Evolutionary conservation across 2,329 filamentous ascomycete species (phyloP), one percentile per base, ranked within the genome.

Genomic region (Penicillium sp.): DNA sequence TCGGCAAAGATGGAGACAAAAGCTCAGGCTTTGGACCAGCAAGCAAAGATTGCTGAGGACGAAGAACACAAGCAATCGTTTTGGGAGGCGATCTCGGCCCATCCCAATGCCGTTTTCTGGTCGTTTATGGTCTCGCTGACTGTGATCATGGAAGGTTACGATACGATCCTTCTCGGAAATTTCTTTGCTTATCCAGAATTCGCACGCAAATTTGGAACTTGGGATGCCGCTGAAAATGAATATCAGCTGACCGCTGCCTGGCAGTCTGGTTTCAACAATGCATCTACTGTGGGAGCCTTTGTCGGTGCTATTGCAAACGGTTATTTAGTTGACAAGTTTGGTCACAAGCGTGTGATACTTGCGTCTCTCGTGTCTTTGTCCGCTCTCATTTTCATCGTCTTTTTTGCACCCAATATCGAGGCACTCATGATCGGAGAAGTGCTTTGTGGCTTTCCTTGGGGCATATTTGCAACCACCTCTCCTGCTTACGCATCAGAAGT

Each of bases 61-160:
- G 76, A 77, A 63, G 74, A 77, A 58, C 85, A 84, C 63, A 79
- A 77, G 14, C 90, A 90, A 87, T 87, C 81, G 47, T 77, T 96
- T 58, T 68, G 82, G 70, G 84, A 95, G 75, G 91, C 90, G 60
- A 80, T 96, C 71, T 84, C 79, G 67, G 79, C 93, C 24, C 96
- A 96, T 68, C 91, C 90, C 57, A 93, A 95, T 76, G 91, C 91
- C 20, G 86, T 95, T 57, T 81, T 77, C 20, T 96, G 90, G 90
- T 90, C 86, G 64, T 67, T 95, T 52, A 77, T 95, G 58, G 92
- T 96, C 71, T 92, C 88, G n/a, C 93, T 89, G 0, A 91, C 88
- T 69, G 94, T 96, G 66, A 85, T 84, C 65, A 96, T 96, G 91
- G 91, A 96, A 72, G 90, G 89, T 38, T 94, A 92, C 75, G 90